These are phyloP conservation scores for Flaveria ramosissima DNA, from an alignment of 129 eudicot species.

Conservation along the genomic window DNA sequence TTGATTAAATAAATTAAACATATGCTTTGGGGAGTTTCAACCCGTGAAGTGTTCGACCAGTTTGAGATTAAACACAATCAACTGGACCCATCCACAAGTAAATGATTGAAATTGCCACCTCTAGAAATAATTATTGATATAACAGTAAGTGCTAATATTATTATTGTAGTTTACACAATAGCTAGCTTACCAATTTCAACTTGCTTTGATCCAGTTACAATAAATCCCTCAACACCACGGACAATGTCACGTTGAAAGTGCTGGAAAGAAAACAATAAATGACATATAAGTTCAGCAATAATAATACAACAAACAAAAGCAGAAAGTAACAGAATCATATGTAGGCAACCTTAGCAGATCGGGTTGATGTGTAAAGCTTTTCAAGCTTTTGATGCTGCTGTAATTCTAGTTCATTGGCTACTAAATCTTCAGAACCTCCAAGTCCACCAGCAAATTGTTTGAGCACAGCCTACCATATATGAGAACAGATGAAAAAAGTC, in stretches of 20 bases:
- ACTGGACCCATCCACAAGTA: not conserved
- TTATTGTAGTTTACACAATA: not conserved
- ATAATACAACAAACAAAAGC: constrained; percentile 1
- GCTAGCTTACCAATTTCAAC: constrained; percentile 72
- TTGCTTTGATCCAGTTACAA: constrained; percentile 84
- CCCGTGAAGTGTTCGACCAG: not conserved
- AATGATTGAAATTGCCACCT: not conserved
- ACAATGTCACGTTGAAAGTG: constrained; percentile 91
- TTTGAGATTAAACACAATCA: not conserved
- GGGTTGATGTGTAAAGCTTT: constrained; percentile 85
- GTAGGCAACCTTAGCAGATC: constrained; percentile 74
- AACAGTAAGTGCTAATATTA: constrained; percentile 1
- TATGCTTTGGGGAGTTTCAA: not conserved
- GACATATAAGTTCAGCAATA: not conserved
- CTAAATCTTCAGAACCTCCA: constrained; percentile 60
- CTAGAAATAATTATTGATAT: constrained; percentile 5
- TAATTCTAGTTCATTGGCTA: constrained; percentile 63
- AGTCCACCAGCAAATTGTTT: constrained; percentile 80
- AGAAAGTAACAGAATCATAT: constrained; percentile 3
- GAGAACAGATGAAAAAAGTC: constrained; percentile 8
- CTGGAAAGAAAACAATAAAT: constrained; percentile 43
- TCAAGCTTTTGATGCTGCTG: constrained; percentile 87
- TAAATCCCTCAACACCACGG: constrained; percentile 89
- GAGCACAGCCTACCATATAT: constrained; percentile 67
- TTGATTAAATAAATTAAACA: not conserved